Conservation (phyloP, 1,284 basidiomycete genomes). For the Malassezia caprae region DNA sequence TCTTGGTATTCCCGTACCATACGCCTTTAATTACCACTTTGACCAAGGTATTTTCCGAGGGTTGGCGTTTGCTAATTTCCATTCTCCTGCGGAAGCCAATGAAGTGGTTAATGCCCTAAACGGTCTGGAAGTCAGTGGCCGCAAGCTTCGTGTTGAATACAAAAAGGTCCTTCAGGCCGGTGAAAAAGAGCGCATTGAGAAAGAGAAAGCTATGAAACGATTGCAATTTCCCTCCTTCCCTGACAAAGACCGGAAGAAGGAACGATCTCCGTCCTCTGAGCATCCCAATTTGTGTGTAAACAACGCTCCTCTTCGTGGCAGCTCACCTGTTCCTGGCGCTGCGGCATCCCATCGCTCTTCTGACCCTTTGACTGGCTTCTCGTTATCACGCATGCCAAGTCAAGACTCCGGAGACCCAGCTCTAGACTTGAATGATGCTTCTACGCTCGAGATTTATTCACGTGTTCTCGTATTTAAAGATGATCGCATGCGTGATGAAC, state of each 20-base stretch:
- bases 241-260: constrained; percentile 31
- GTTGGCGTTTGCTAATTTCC: constrained; percentile 96
- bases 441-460: constrained; percentile 92
- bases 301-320: neutral
- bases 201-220: constrained; percentile 94
- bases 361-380: neutral
- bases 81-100: constrained; percentile 78
- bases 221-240: constrained; percentile 59
- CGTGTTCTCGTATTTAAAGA: constrained; percentile 94
- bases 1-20: constrained; percentile 88
- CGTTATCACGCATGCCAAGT: neutral
- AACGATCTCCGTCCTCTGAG: constrained; percentile 1
- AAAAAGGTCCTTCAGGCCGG: constrained; percentile 98
- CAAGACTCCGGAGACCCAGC: constrained; percentile 48
- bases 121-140: constrained; percentile 82
- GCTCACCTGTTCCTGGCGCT: neutral
- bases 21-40: constrained; percentile 72
- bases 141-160: constrained; percentile 95
- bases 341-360: neutral
- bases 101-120: constrained; percentile 90
- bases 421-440: constrained; percentile 89
- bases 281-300: neutral
- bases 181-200: constrained; percentile 96
- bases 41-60: constrained; percentile 74
- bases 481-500: constrained; percentile 91